Conservation (phyloP, 352 stramenopile genomes). For the Globisporangium spinosum region DNA sequence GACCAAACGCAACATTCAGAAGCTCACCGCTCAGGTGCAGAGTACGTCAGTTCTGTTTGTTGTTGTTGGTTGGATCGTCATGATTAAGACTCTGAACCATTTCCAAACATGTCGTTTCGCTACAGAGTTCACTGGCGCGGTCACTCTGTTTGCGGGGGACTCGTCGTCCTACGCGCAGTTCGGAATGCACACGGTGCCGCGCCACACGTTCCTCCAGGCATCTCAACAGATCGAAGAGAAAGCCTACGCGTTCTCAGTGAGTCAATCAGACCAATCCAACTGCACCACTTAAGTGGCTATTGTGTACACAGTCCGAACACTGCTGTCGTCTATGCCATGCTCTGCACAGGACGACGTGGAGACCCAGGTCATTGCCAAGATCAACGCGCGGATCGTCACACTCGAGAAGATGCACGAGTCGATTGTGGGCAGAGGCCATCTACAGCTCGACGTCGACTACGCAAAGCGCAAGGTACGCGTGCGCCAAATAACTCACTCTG, state of each 20-base stretch:
- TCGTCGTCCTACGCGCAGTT: slow-evolving; percentile 12
- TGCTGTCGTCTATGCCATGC: neutral
- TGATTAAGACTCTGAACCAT: no score
- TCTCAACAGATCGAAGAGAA: slow-evolving; percentile 15
- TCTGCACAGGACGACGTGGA: slow-evolving; percentile 38
- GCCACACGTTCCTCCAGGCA: slow-evolving; percentile 12
- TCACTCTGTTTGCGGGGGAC: slow-evolving; percentile 15
- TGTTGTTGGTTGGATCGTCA: neutral
- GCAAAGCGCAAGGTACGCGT: slow-evolving; percentile 48
- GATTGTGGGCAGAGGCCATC: slow-evolving; percentile 41
- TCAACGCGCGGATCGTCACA: slow-evolving; percentile 39
- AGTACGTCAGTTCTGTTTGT: slow-evolving; percentile 13
- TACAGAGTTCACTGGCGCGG: slow-evolving; percentile 10
- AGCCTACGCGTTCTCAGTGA: slow-evolving; percentile 17
- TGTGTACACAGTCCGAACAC: neutral
- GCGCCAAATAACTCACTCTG: no score
- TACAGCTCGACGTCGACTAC: slow-evolving; percentile 72
- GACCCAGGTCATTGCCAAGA: slow-evolving; percentile 28
- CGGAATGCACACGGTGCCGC: neutral
- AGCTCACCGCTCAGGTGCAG: slow-evolving; percentile 48
- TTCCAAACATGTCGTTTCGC: no score
- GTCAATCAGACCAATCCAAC: neutral
- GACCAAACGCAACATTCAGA: slow-evolving; percentile 35
- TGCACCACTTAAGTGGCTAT: neutral
- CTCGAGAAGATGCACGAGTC: slow-evolving; percentile 34